A percentile compares a stretch with the other conserved stretches of the same genome.
These are phyloP conservation scores for Rhodotorula mucilaginosa DNA, from an alignment of 1,284 basidiomycete species.

Conservation along the genomic window DNA sequence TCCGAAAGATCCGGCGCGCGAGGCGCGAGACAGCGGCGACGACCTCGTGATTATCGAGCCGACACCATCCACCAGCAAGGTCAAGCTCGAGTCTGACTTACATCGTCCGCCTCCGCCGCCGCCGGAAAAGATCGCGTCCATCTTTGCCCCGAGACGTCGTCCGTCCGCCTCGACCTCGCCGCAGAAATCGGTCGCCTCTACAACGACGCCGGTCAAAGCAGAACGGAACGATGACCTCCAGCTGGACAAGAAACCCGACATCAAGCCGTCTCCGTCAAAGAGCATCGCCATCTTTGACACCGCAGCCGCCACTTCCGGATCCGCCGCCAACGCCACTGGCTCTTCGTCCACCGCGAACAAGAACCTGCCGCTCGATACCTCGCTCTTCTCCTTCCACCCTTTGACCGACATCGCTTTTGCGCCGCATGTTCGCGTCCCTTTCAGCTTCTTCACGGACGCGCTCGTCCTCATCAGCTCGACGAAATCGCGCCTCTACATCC, in stretches of 20 bases:
- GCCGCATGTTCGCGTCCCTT: slow-evolving; percentile 57
- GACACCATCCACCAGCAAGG: not conserved
- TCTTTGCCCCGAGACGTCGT: slow-evolving; percentile 12
- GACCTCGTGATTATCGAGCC: slow-evolving; percentile 25
- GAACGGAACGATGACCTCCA: not conserved
- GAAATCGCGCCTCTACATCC: slow-evolving; percentile 75
- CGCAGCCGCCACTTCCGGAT: slow-evolving; percentile 10
- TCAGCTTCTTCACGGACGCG: slow-evolving; percentile 74
- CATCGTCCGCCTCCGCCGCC: not conserved
- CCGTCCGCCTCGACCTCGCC: not conserved
- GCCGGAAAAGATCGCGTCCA: slow-evolving; percentile 9
- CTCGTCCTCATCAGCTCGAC: slow-evolving; percentile 71
- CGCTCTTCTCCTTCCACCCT: slow-evolving; percentile 48
- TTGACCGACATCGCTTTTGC: slow-evolving; percentile 32
- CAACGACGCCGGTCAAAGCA: not conserved
- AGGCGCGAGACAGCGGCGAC: slow-evolving; percentile 7
- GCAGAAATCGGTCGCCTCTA: not conserved
- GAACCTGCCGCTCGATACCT: slow-evolving; percentile 42
- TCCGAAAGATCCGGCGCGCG: not conserved
- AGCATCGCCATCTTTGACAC: slow-evolving; percentile 30
- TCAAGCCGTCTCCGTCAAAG: slow-evolving; percentile 22
- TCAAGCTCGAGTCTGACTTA: not conserved
- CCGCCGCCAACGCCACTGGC: not conserved
- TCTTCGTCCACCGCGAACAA: not conserved
- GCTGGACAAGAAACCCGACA: slow-evolving; percentile 6